Percentiles rank a stretch among this genome's conserved stretches.
These are phyloP conservation scores for Boechera retrofracta DNA, from an alignment of 345 rosid species.

Conservation along the genomic window DNA sequence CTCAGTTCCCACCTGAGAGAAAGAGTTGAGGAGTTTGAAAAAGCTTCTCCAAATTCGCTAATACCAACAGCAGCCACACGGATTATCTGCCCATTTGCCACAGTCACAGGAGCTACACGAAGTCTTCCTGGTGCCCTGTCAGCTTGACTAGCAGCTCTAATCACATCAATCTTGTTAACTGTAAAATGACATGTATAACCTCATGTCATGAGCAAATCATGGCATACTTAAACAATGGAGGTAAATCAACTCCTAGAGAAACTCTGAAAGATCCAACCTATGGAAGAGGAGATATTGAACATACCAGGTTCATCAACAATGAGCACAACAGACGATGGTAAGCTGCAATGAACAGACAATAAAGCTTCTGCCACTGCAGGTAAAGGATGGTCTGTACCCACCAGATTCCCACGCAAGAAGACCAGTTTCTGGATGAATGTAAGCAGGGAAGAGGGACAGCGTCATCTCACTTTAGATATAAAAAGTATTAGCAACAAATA, in stretches of 20 bases:
- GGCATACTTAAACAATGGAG: background rate
- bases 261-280: slow-evolving; percentile 27
- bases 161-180: slow-evolving; percentile 73
- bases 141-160: slow-evolving; percentile 63
- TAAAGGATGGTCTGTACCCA: slow-evolving; percentile 78
- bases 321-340: slow-evolving; percentile 75
- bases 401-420: slow-evolving; percentile 83
- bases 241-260: slow-evolving; percentile 11
- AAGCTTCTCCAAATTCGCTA: slow-evolving; percentile 66
- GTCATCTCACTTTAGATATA: slow-evolving; percentile 29
- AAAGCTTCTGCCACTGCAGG: slow-evolving; percentile 72
- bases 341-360: slow-evolving; percentile 62
- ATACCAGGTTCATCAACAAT: slow-evolving; percentile 93
- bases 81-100: slow-evolving; percentile 87
- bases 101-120: slow-evolving; percentile 69
- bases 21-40: slow-evolving; percentile 94
- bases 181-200: slow-evolving; percentile 45
- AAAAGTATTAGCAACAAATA: slow-evolving; percentile 21
- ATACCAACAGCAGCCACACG: slow-evolving; percentile 83
- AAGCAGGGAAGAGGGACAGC: slow-evolving; percentile 41
- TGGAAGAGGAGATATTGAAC: slow-evolving; percentile 31
- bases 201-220: slow-evolving; percentile 28
- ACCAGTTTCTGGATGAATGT: slow-evolving; percentile 60
- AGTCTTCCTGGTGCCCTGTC: slow-evolving; percentile 60
- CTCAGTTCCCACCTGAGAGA: slow-evolving; percentile 79